A percentile compares a stretch with the other conserved stretches of the same genome.
These are phyloP conservation scores for Peribolospora baueri DNA, from an alignment of 768 basidiomycete species.

Conservation along the genomic window DNA sequence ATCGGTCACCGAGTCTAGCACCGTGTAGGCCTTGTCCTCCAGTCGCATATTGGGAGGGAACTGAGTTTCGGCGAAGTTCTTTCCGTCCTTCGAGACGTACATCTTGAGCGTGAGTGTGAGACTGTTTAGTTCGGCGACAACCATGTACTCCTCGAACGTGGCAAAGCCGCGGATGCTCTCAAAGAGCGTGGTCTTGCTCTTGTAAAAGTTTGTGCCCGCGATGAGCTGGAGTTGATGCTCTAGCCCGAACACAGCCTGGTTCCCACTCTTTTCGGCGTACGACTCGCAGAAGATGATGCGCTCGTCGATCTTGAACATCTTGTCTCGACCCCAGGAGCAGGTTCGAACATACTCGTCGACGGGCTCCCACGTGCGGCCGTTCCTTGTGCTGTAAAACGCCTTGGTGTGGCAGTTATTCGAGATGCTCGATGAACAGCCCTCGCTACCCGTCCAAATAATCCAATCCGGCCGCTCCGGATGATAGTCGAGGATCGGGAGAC, in stretches of 20 bases:
- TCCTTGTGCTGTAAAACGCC: constrained; percentile 46
- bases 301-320: constrained; percentile 50
- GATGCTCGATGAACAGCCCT: constrained; percentile 30
- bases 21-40: constrained; percentile 74
- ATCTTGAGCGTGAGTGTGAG: constrained; percentile 35
- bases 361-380: constrained; percentile 49
- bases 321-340: constrained; percentile 77
- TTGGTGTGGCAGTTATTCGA: constrained; percentile 41
- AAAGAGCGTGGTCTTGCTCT: constrained; percentile 49
- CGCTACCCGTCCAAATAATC: constrained; percentile 70
- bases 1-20: constrained; percentile 79
- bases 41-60: constrained; percentile 84
- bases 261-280: constrained; percentile 54
- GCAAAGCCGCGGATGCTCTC: constrained; percentile 79
- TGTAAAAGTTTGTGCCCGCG: constrained; percentile 48
- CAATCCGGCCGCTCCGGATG: constrained; percentile 52
- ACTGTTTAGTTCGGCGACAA: constrained; percentile 67
- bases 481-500: constrained; percentile 54
- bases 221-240: constrained; percentile 53
- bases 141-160: constrained; percentile 85
- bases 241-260: constrained; percentile 33
- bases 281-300: constrained; percentile 81
- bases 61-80: constrained; percentile 53
- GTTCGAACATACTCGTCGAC: constrained; percentile 71
- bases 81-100: constrained; percentile 79